These are phyloP conservation scores for Boletus vermiculosoides DNA, from an alignment of 768 basidiomycete genomes.

Conservation along the genomic window DNA sequence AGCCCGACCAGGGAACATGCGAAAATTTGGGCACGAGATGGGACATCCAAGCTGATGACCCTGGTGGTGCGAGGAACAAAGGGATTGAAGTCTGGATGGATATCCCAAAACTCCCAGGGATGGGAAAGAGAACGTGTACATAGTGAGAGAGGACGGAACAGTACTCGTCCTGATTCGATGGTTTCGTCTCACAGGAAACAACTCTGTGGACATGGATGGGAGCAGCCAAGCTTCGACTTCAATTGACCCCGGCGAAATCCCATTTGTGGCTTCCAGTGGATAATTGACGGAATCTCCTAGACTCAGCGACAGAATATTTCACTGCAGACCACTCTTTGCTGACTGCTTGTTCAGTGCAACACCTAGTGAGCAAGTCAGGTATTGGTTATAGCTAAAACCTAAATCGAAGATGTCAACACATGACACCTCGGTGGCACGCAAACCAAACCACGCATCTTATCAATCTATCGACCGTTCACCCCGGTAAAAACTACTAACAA, in stretches of 20 bases:
- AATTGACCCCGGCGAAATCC: background rate
- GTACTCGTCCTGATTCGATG: background rate
- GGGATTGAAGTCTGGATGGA: background rate
- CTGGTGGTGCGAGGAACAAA: background rate
- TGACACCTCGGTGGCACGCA: too few species aligned
- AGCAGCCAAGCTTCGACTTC: background rate
- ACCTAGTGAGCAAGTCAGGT: background rate
- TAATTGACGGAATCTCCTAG: background rate
- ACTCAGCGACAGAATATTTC: background rate
- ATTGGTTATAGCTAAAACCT: background rate
- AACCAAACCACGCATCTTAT: background rate
- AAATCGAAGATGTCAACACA: background rate
- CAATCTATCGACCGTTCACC: background rate
- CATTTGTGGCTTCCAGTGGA: background rate
- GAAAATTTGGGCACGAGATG: background rate
- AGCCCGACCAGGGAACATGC: background rate
- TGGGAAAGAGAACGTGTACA: background rate
- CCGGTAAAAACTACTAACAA: background rate
- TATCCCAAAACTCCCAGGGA: slow-evolving; percentile 6
- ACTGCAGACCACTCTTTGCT: background rate
- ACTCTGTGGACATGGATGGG: background rate
- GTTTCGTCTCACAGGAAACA: slow-evolving; percentile 14
- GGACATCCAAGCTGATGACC: background rate
- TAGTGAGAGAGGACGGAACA: background rate
- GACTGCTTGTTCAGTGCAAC: background rate